Evolutionary conservation across 164 flowering plant species (phyloP).

Genomic region (Annona squamosa): DNA sequence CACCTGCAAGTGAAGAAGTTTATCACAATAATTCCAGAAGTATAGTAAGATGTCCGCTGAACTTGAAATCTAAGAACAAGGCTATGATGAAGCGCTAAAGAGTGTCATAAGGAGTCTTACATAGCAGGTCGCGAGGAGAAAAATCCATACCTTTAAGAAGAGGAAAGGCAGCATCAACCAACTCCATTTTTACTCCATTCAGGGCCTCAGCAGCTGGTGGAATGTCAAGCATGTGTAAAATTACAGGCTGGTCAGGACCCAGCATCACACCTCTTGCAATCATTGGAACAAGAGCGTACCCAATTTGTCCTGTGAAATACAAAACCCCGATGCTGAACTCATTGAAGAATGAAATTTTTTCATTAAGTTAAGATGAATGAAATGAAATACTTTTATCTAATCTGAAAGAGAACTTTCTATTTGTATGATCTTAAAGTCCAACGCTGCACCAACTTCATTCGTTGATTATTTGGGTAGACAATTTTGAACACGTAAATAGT

Average conservation of each 20-base stretch:
- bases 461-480: no score
- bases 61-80: not conserved
- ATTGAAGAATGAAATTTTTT: not conserved
- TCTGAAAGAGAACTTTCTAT: no score
- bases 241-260: slow-evolving; percentile 90
- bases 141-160: slow-evolving; percentile 66
- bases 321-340: not conserved
- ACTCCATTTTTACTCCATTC: slow-evolving; percentile 94
- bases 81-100: not conserved
- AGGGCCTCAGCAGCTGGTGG: slow-evolving; percentile 92
- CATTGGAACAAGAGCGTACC: slow-evolving; percentile 99
- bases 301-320: slow-evolving; percentile 73
- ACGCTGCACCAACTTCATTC: no score
- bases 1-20: slow-evolving; percentile 42
- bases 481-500: no score
- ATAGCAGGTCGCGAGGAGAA: not conserved
- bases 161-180: slow-evolving; percentile 96
- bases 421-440: no score
- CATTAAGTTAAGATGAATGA: no score
- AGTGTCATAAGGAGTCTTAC: not conserved
- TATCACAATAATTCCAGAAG: not conserved
- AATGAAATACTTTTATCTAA: no score
- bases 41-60: not conserved
- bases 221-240: slow-evolving; percentile 94
- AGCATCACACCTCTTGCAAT: slow-evolving; percentile 94